phyloP scores from a whole-genome alignment of 2,329 filamentous ascomycete genomes.

The Xylariaceae sp. region DNA sequence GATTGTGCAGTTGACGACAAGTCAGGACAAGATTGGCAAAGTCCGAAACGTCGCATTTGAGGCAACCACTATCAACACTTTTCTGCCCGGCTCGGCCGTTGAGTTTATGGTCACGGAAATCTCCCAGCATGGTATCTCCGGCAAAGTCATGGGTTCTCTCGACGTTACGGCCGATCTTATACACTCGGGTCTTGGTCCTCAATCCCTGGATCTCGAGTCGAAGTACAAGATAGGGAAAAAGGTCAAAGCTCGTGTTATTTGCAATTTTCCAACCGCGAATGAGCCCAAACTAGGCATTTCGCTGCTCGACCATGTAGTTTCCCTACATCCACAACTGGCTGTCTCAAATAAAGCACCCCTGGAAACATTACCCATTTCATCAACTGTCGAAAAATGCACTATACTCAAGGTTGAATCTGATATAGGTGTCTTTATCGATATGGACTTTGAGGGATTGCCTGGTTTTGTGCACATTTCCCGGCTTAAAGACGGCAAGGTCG shows the following conservation, averaged over 20 bases:
- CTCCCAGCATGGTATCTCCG: conserved; percentile 68
- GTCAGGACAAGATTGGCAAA: conserved; percentile 65
- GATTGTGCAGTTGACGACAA: conserved; percentile 79
- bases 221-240: conserved; percentile 82
- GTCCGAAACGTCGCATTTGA: conserved; percentile 62
- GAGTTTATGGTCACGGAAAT: conserved; percentile 79
- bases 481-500: conserved; percentile 84
- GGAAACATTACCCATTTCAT: conserved; percentile 64
- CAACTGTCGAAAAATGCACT: conserved; percentile 71
- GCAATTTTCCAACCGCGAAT: conserved; percentile 75
- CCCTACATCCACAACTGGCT: conserved; percentile 48
- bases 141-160: conserved; percentile 88
- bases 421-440: conserved; percentile 75
- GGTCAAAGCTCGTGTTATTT: conserved; percentile 81
- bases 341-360: conserved; percentile 44
- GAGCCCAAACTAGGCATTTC: conserved; percentile 84
- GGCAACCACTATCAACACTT: conserved; percentile 83
- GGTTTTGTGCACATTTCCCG: conserved; percentile 95
- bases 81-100: conserved; percentile 86
- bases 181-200: conserved; percentile 74
- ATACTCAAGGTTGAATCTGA: conserved; percentile 75
- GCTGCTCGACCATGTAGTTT: conserved; percentile 75
- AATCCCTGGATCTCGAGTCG: conserved; percentile 65
- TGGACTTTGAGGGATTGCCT: conserved; percentile 63
- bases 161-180: conserved; percentile 88